Evolutionary conservation across 352 stramenopile genomes (phyloP).

Genomic region (Phytophthora sojae): DNA sequence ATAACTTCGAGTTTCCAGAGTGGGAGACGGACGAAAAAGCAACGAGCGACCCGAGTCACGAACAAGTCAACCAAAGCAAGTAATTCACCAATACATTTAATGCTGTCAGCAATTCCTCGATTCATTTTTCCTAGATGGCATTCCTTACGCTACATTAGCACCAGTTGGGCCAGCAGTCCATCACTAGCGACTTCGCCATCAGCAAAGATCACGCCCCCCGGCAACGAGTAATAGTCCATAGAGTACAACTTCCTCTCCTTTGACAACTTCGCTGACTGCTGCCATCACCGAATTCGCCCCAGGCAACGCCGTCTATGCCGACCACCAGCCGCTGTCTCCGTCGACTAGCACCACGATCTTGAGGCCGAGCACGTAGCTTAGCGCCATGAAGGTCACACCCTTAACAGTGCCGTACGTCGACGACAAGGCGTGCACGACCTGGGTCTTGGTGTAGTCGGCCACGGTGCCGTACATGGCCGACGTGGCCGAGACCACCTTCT

Average conservation of each 20-base stretch:
- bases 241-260: no score
- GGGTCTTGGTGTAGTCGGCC: slow-evolving; percentile 71
- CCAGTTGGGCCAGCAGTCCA: no score
- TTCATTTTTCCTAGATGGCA: no score
- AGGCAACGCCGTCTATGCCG: no score
- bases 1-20: slow-evolving; percentile 1
- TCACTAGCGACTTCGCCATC: no score
- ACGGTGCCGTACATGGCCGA: slow-evolving; percentile 54
- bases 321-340: not conserved
- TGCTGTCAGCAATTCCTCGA: no score
- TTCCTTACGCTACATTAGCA: no score
- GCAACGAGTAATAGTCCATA: no score
- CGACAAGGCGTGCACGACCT: slow-evolving; percentile 73
- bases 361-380: slow-evolving; percentile 69
- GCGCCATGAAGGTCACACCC: slow-evolving; percentile 56
- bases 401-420: slow-evolving; percentile 66
- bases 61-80: not conserved
- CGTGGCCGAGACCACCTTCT: slow-evolving; percentile 42
- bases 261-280: no score
- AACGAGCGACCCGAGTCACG: not conserved
- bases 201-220: no score
- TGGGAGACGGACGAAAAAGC: not conserved
- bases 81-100: not conserved
- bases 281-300: no score
- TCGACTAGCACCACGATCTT: slow-evolving; percentile 48